Conservation (phyloP, 2,329 filamentous ascomycete species). For the Monosporascus sp. region DNA sequence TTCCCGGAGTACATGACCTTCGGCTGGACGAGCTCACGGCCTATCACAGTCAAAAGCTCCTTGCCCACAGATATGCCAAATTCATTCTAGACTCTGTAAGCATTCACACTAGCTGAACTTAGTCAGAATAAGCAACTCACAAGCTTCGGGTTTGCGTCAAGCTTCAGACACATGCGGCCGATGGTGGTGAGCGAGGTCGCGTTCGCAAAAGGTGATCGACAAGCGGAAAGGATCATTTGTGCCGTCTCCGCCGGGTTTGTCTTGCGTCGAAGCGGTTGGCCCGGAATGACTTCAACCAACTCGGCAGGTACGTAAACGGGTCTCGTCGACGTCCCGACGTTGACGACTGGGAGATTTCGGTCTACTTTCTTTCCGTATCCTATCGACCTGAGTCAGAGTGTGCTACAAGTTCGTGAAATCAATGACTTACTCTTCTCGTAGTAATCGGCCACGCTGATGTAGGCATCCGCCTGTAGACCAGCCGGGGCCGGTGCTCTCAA, state of each 20-base stretch:
- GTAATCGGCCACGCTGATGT: conserved; percentile 37
- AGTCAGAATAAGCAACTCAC: conserved; percentile 23
- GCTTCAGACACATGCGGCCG: conserved; percentile 51
- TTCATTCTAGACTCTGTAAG: conserved; percentile 15
- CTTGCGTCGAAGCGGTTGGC: conserved; percentile 58
- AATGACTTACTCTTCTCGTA: conserved; percentile 35
- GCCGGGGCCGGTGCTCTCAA: conserved; percentile 17
- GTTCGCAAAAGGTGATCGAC: conserved; percentile 60
- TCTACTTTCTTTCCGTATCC: conserved; percentile 24
- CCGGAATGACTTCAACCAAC: conserved; percentile 55
- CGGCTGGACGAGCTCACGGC: conserved; percentile 61
- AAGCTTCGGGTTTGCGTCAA: conserved; percentile 45
- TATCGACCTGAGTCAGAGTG: conserved; percentile 11
- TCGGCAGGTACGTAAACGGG: conserved; percentile 65
- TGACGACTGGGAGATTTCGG: conserved; percentile 53
- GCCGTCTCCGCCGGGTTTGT: conserved; percentile 56
- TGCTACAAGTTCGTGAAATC: background rate
- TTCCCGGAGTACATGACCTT: conserved; percentile 49
- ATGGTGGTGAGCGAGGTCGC: conserved; percentile 57
- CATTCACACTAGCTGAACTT: background rate
- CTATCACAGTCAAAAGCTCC: conserved; percentile 64
- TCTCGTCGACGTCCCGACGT: conserved; percentile 52
- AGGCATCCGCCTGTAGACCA: conserved; percentile 19
- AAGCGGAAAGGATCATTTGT: conserved; percentile 68
- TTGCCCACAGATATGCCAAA: conserved; percentile 62